These are phyloP conservation scores for Diaporthe nobilis DNA, from an alignment of 2,329 filamentous ascomycete genomes.

Conservation along the genomic window DNA sequence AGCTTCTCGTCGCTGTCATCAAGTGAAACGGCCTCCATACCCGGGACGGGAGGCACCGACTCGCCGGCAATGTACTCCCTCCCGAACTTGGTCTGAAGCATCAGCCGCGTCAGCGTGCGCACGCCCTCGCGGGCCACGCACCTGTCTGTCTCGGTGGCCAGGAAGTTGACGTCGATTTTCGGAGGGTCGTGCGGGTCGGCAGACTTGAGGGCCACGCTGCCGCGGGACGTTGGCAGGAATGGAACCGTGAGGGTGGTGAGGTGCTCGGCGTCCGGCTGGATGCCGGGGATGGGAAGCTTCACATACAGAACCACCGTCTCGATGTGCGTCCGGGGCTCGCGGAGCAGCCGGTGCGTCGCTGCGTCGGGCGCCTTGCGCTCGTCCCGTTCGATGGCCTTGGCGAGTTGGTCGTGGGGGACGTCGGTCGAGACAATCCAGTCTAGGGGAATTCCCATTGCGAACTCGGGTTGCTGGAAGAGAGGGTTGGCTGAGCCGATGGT, in stretches of 20 bases:
- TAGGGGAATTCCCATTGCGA: slow-evolving; percentile 41
- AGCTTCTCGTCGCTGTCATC: slow-evolving; percentile 49
- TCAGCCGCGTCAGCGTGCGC: slow-evolving; percentile 46
- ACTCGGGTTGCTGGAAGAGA: slow-evolving; percentile 44
- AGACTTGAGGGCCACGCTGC: slow-evolving; percentile 46
- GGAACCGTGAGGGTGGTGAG: slow-evolving; percentile 45
- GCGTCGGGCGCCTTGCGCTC: slow-evolving; percentile 42
- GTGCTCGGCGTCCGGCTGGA: slow-evolving; percentile 44
- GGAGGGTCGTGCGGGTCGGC: slow-evolving; percentile 44
- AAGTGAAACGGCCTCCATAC: slow-evolving; percentile 42
- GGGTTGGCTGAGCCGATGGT: slow-evolving; percentile 46
- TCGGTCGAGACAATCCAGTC: slow-evolving; percentile 43
- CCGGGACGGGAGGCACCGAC: slow-evolving; percentile 42
- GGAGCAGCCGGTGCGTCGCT: slow-evolving; percentile 43
- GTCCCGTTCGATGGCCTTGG: slow-evolving; percentile 44
- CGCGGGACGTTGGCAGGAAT: slow-evolving; percentile 48
- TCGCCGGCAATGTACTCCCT: slow-evolving; percentile 49
- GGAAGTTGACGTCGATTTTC: slow-evolving; percentile 50
- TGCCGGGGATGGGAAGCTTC: slow-evolving; percentile 35
- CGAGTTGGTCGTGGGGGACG: slow-evolving; percentile 19
- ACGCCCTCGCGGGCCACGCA: slow-evolving; percentile 49
- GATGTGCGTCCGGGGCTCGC: slow-evolving; percentile 44
- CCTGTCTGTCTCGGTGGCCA: slow-evolving; percentile 48
- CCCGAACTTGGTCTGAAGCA: slow-evolving; percentile 43
- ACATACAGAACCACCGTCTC: slow-evolving; percentile 47